Conservation (phyloP, 495 filamentous ascomycete genomes). For the Daldinia grandis region DNA sequence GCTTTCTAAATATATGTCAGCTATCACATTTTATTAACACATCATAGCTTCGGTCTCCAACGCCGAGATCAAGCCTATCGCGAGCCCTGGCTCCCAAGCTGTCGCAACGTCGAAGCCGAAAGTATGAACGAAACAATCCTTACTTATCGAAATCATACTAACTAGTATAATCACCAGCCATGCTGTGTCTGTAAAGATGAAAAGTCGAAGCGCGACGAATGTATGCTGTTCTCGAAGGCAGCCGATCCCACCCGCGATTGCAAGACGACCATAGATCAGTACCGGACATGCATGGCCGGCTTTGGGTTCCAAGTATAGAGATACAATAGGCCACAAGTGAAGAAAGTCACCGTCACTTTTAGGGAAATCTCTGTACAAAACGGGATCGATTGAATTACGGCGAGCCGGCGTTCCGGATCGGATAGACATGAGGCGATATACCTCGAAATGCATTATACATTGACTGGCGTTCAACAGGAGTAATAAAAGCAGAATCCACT, state of each 20-base stretch:
- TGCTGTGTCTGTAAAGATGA: constrained; percentile 98
- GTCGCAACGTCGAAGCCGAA: constrained; percentile 53
- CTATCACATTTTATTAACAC: constrained; percentile 24
- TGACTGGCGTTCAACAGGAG: constrained; percentile 24
- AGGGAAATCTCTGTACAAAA: constrained; percentile 26
- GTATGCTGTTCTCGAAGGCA: constrained; percentile 93
- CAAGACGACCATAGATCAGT: constrained; percentile 79
- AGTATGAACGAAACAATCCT: constrained; percentile 43
- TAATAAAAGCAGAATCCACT: constrained; percentile 38
- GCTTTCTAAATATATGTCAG: neutral
- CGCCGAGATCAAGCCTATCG: constrained; percentile 34
- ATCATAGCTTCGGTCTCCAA: constrained; percentile 44
- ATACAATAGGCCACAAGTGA: neutral
- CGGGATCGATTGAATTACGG: constrained; percentile 23
- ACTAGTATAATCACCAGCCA: constrained; percentile 64
- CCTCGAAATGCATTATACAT: constrained; percentile 28
- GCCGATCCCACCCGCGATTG: constrained; percentile 82
- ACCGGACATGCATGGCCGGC: constrained; percentile 90
- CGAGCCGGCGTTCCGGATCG: constrained; percentile 39
- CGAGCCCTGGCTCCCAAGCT: constrained; percentile 34
- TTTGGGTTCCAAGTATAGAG: constrained; percentile 83
- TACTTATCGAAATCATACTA: neutral
- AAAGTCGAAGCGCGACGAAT: constrained; percentile 92
- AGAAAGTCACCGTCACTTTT: neutral
- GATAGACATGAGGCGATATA: constrained; percentile 25